Percentiles rank a stretch among this genome's conserved stretches.
Evolutionary conservation across 2,329 filamentous ascomycete species (phyloP).

Genomic region (Fusarium poae): DNA sequence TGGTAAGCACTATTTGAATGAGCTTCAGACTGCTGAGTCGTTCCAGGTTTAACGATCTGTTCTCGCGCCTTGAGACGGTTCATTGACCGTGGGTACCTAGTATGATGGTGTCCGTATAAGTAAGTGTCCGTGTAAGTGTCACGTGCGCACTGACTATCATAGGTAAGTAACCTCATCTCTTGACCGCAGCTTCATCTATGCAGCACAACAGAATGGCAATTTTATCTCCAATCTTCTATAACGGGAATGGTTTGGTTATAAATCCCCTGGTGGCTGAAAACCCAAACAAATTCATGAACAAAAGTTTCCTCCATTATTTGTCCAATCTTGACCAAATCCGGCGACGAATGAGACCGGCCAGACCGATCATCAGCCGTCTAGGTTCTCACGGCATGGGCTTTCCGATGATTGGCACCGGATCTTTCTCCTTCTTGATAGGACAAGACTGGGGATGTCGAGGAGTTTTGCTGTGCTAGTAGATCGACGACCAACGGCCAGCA

Average conservation of each 20-base stretch:
- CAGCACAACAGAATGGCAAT: slow-evolving; percentile 1
- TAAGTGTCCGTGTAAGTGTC: slow-evolving; percentile 6
- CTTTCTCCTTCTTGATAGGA: neutral
- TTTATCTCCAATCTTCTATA: neutral
- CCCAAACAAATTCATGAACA: slow-evolving; percentile 4
- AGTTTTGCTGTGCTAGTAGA: neutral
- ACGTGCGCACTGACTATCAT: slow-evolving; percentile 17
- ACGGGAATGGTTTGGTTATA: neutral
- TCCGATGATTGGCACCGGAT: neutral
- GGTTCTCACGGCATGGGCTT: slow-evolving; percentile 9
- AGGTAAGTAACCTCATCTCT: slow-evolving; percentile 7
- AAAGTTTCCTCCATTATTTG: slow-evolving; percentile 12
- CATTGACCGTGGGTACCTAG: neutral
- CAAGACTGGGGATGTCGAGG: neutral
- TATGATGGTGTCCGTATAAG: slow-evolving; percentile 1
- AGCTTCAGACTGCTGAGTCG: neutral
- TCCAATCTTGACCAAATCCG: slow-evolving; percentile 41
- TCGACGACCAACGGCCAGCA: neutral
- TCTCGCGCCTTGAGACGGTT: neutral
- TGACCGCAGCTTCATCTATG: neutral
- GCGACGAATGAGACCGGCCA: slow-evolving; percentile 24
- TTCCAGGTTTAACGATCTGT: neutral
- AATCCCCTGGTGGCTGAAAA: slow-evolving; percentile 6
- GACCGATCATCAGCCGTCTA: slow-evolving; percentile 31
- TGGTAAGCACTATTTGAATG: neutral